Base-by-base conservation (phyloP, 2,329 filamentous ascomycete genomes). In the Dissoconium aciculare region DNA sequence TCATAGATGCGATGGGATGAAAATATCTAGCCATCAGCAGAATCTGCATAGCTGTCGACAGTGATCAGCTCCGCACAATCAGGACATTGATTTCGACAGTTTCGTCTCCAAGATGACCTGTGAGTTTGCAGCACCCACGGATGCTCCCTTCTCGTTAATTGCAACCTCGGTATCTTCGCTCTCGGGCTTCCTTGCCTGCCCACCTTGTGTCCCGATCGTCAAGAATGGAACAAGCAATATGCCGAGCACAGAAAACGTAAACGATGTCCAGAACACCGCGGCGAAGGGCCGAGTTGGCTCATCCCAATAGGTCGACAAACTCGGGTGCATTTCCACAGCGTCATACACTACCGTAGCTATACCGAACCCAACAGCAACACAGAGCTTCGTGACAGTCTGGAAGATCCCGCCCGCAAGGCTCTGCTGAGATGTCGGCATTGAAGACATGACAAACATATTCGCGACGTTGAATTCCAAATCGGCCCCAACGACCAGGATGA, bases 371-470 rank as follows among this genome's bases (percentile, higher is more conserved):
- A 75, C 54, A 0, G 72, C 72, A 30, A 63, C 62, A 28, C 65
- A 67, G 3, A 78, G 56, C 33, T 72, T 66, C 25, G 69, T 69
- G 13, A 74, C 60, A 3, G 75, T 78, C 49, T 78, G 75, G 44
- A 79, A 72, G 24, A 81, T 69, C 1, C 72, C 73, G 4, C 74
- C 73, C 0, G 73, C 74, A 10, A 78, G 64, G 0, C 69, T 71
- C 42, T 80, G 72, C 40, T 76, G 68, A n/a, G 66, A 58, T 1
- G 58, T 50, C 0, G 72, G 71, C 31, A 79, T 64, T 0, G 69
- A 69, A 3, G 69, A 72, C 61, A 78, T 69, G 32, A 79, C 73
- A 40, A 78, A 79, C 66, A 79, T 74, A 63, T 80, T 79, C 3
- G 69, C 67, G 13, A 79, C 74, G 36, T 78, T 77, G 50, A 78